Conservation (phyloP, 495 filamentous ascomycete genomes). For the Penicillium bialowiezense region DNA sequence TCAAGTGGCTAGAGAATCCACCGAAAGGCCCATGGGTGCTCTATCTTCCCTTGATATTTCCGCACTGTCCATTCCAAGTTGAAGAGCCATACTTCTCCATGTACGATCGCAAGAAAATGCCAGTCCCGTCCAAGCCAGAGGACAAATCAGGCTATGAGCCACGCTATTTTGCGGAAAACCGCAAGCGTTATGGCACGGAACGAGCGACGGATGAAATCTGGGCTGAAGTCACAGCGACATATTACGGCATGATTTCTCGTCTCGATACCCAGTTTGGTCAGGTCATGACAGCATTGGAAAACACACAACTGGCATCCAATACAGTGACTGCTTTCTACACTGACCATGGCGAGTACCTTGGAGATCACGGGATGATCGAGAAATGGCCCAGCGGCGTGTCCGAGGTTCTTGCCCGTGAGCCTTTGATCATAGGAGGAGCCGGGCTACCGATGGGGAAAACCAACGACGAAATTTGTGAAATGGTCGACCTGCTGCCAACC, state of each 20-base stretch:
- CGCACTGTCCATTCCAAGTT: constrained; percentile 29
- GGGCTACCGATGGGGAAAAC: constrained; percentile 21
- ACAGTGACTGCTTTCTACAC: constrained; percentile 28
- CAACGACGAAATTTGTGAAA: constrained; percentile 24
- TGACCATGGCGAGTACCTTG: constrained; percentile 26
- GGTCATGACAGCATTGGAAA: constrained; percentile 11
- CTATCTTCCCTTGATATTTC: constrained; percentile 26
- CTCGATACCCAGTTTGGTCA: constrained; percentile 25
- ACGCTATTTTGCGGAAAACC: constrained; percentile 20
- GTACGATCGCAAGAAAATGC: constrained; percentile 18
- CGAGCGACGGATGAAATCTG: constrained; percentile 22
- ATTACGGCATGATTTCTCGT: constrained; percentile 26
- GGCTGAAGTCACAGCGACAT: constrained; percentile 24
- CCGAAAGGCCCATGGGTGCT: constrained; percentile 25
- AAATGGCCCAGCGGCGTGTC: constrained; percentile 28
- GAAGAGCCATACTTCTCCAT: constrained; percentile 28
- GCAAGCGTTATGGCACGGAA: constrained; percentile 18
- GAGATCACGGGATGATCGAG: constrained; percentile 28
- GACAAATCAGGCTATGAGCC: constrained; percentile 24
- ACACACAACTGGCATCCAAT: constrained; percentile 14
- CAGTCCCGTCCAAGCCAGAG: constrained; percentile 6
- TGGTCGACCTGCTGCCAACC: constrained; percentile 29
- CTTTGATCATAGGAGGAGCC: constrained; percentile 26
- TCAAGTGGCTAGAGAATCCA: constrained; percentile 24
- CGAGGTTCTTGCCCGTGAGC: constrained; percentile 25